Evolutionary conservation across 495 filamentous ascomycete genomes (phyloP), one percentile per base, ranked within the genome.

Genomic region (Chaetomium fimeti): DNA sequence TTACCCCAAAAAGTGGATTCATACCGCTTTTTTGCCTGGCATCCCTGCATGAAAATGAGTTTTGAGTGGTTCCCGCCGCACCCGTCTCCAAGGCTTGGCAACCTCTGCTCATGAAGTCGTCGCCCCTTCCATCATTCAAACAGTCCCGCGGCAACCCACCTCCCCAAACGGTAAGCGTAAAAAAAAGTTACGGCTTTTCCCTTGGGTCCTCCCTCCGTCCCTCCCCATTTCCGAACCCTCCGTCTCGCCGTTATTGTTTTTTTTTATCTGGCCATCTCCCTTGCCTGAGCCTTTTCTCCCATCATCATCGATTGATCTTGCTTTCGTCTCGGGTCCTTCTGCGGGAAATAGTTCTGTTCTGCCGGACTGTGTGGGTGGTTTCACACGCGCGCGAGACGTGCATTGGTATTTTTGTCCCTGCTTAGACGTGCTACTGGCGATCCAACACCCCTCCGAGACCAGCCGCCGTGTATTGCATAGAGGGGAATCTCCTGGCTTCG

Each of bases 11-110:
- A 56, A 22, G 55, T 62, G 69, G 69, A 66, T 66, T 53, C 69
- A 69, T 75, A 73, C 73, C 71, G 71, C 71, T 65, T 69, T 72
- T 73, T 69, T 63, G 63, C 60, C 25, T 47, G 45, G 61, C 56
- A 66, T 59, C 65, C 65, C 28, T 66, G 65, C 2, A 40, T 2
- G 15, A 49, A 2, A 12, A 25, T 3, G 25, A 20, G 0, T 7
- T 57, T 27, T 62, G 59, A 52, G 55, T 62, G 58, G 62, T 54
- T 61, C 42, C 67, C 52, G 64, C 63, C 32, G 60, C 32, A 42
- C 36, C 65, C 28, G 54, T 60, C 54, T 27, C 20, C 29, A 45
- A 43, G 40, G 16, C 69, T 70, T 70, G 65, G 70, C 68, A 55
- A 52, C 57, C 56, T 62, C 60, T 56, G 55, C 52, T 48, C 51